Base-by-base conservation (phyloP, 495 filamentous ascomycete genomes). In the Xylaria telfairii region DNA sequence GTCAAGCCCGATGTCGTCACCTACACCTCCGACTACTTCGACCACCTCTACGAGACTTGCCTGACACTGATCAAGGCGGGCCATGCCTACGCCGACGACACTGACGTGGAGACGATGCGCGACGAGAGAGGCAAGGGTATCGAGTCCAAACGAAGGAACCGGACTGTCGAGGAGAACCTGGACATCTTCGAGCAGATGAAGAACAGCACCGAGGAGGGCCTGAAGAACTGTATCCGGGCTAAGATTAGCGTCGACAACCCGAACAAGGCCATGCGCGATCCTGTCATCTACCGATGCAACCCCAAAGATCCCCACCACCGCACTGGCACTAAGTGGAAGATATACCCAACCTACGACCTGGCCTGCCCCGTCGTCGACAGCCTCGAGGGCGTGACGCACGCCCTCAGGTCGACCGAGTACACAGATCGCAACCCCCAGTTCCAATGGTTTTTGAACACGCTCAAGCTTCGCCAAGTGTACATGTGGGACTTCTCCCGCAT, bases 401-500 rank as follows among this genome's bases (percentile, higher is more conserved):
- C 96, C 34, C 88, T 99, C 63, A 89, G 96, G 72, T 97, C 96
- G 1, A 98, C 94, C 70, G 96, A 99, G 84, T 99, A 98, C 84
- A 92, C 94, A 47, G 96, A 99, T 81, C 93, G 96, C 64, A 98
- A 99, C 81, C 91, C 93, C 13, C 95, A 97, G 83, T 99, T 98
- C 83, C 90, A 96, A 78, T 99, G 96, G 96, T 94, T 99, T 86
- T 78, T 96, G 41, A 90, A 97, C 69, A 88, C 93, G 0, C 87
- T 98, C 57, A 90, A 92, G 72, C 88, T 99, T 26, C 93, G 96
- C 62, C 83, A 89, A 70, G 96, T 98, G 15, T 89, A 98, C 80
- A 92, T 98, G 82, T 98, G 96, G 96, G 95, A 98, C 80, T 99
- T 98, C 82, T 89, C 95, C 47, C 91, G 96, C 75, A 93, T 98